Base-by-base conservation (phyloP, 2,329 filamentous ascomycete species). In the Thielaviopsis euricoi region DNA sequence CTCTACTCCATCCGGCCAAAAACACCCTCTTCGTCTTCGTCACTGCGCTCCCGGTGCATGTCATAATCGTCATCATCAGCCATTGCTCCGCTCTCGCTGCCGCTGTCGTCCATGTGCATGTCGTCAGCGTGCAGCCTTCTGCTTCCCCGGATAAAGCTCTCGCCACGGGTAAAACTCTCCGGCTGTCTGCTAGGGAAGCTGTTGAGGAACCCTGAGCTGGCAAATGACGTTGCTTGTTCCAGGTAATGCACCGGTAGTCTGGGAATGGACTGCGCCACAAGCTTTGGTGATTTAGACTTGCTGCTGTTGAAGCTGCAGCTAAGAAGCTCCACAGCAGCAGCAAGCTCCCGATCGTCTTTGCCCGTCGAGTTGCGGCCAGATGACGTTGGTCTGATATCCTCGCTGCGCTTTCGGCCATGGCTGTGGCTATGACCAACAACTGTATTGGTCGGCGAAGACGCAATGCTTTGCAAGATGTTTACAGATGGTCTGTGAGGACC, bases 1-100 rank as follows among this genome's bases (percentile, higher is more conserved):
- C 37, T 93, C 71, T 95, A 89, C 72, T 98, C 93, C 91, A 97
- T 97, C 64, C 82, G 82, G 59, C 90, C 90, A 74, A 98, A 98
- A 65, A 97, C 86, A 67, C 90, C 90, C 63, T 96, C 90, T 64
- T 97, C 91, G 62, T 95, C 89, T 65, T 95, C 90, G 65, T 94
- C 87, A 69, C 83, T 85, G 62, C 85, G 80, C 55, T 80, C 79
- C 58, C 80, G 78, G 54, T 76, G 79, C 58, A 73, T 76, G 64
- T 73, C 72, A 65, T 82, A 82, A 60, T 83, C 80, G 61, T 86
- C 82, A 64, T 85, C 81, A 57, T 88, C 83, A 62, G 82, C 81
- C 64, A 76, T 75, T 62, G 78, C 19, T 21, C 51, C 74, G 69
- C 77, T 80, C 53, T 82, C 80, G 62, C 78, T 83, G 63, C 80